These are phyloP conservation scores for Gymnopilus dilepis DNA, from an alignment of 768 basidiomycete species.

Conservation along the genomic window DNA sequence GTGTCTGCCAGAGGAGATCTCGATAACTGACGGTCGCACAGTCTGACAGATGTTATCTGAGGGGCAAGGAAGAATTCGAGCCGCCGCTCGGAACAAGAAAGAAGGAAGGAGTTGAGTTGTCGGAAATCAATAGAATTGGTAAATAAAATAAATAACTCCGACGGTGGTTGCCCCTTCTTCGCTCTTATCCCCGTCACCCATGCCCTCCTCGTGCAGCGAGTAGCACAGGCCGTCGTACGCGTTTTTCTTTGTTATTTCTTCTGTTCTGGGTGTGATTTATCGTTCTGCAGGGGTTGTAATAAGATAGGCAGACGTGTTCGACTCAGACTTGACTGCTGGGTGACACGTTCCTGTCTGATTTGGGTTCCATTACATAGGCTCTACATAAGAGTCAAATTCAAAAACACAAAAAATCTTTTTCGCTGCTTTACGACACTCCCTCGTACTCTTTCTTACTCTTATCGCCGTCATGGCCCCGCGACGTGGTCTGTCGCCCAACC, in stretches of 20 bases:
- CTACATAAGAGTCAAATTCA: background rate
- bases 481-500: conserved; percentile 46
- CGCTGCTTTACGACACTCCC: conserved; percentile 15
- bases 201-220: conserved; percentile 22
- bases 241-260: conserved; percentile 11
- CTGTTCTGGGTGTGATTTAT: background rate
- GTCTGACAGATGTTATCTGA: conserved; percentile 19
- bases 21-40: conserved; percentile 2
- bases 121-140: conserved; percentile 19
- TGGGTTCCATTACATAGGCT: background rate
- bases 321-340: background rate
- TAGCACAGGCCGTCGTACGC: conserved; percentile 20
- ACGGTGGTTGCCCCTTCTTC: conserved; percentile 18
- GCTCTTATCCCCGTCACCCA: conserved; percentile 26
- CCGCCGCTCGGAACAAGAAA: conserved; percentile 12
- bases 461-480: conserved; percentile 51
- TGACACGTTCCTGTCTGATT: conserved; percentile 12
- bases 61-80: conserved; percentile 3
- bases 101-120: conserved; percentile 1
- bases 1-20: conserved; percentile 2
- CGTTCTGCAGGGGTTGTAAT: background rate
- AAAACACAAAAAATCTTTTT: conserved; percentile 2
- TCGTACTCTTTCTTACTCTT: background rate
- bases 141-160: conserved; percentile 24
- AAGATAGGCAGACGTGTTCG: conserved; percentile 9